A percentile compares a stretch with the other conserved stretches of the same genome.
Evolutionary conservation across 352 stramenopile genomes (phyloP).

Genomic region (Phytopythium vexans): DNA sequence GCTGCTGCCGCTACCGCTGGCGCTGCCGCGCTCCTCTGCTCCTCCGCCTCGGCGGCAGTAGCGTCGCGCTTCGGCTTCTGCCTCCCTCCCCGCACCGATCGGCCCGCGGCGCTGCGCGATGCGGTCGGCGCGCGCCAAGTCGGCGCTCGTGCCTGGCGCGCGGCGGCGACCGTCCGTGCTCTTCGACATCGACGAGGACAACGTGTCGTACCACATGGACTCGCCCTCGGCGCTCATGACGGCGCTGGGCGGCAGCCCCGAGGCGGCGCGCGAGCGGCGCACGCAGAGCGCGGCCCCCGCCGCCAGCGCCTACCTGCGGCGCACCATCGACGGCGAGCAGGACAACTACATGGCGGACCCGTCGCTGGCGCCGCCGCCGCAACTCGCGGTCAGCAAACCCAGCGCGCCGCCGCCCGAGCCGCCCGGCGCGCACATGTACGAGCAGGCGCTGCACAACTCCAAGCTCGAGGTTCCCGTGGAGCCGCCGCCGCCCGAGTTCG

Average conservation of each 20-base stretch:
- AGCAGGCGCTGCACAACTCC: slow-evolving; percentile 6
- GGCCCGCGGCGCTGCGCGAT: not conserved
- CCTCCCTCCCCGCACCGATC: too few species aligned
- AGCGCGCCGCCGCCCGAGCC: not conserved
- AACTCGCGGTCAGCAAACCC: not conserved
- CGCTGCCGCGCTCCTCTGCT: not conserved
- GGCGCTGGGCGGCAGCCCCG: slow-evolving; percentile 14
- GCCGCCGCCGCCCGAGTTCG: slow-evolving; percentile 1
- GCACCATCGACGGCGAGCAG: not conserved
- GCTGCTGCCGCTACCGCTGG: not conserved
- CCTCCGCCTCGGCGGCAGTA: not conserved
- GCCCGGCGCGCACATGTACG: not conserved
- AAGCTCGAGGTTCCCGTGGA: slow-evolving; percentile 1
- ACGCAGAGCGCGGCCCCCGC: slow-evolving; percentile 5
- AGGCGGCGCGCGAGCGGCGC: slow-evolving; percentile 13
- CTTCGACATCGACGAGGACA: slow-evolving; percentile 44
- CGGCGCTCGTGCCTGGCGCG: slow-evolving; percentile 15
- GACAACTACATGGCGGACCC: slow-evolving; percentile 2
- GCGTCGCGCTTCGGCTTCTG: too few species aligned
- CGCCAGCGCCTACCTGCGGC: slow-evolving; percentile 11
- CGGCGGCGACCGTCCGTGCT: slow-evolving; percentile 25
- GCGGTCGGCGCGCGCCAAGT: slow-evolving; percentile 20
- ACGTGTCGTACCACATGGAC: slow-evolving; percentile 11
- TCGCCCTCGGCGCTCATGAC: slow-evolving; percentile 13
- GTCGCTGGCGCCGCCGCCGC: not conserved